phyloP scores from a whole-genome alignment of 345 rosid species.

The Citrus sp. region DNA sequence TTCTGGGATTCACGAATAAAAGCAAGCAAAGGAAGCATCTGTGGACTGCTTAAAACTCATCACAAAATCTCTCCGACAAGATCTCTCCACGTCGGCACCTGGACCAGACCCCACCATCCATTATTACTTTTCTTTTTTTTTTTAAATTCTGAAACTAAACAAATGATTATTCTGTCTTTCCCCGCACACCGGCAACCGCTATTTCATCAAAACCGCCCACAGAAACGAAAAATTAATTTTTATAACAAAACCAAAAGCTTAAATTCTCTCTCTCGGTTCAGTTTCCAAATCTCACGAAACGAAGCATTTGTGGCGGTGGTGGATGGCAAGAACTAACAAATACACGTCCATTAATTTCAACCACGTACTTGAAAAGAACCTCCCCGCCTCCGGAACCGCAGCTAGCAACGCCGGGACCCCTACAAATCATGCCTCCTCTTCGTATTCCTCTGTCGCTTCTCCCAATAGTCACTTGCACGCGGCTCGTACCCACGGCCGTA shows the following conservation, averaged over 20 bases:
- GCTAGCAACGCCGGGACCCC: conserved; percentile 2
- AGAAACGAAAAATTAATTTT: background rate
- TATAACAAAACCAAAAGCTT: background rate
- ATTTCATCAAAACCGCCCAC: background rate
- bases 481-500: conserved; percentile 64
- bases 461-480: conserved; percentile 20
- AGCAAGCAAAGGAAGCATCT: background rate
- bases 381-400: conserved; percentile 23
- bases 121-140: background rate
- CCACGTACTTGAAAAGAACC: conserved; percentile 58
- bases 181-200: background rate
- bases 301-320: conserved; percentile 17
- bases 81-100: conserved; percentile 7
- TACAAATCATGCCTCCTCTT: conserved; percentile 28
- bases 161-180: background rate
- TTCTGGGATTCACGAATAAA: background rate
- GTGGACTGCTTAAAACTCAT: background rate
- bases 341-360: conserved; percentile 72
- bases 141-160: background rate
- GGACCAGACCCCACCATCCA: background rate
- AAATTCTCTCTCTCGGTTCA: background rate
- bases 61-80: background rate
- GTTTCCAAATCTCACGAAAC: background rate
- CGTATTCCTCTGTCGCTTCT: conserved; percentile 43
- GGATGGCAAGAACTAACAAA: conserved; percentile 88